Conservation (phyloP, 306 rosid genomes). For the Phaseolus lunatus region DNA sequence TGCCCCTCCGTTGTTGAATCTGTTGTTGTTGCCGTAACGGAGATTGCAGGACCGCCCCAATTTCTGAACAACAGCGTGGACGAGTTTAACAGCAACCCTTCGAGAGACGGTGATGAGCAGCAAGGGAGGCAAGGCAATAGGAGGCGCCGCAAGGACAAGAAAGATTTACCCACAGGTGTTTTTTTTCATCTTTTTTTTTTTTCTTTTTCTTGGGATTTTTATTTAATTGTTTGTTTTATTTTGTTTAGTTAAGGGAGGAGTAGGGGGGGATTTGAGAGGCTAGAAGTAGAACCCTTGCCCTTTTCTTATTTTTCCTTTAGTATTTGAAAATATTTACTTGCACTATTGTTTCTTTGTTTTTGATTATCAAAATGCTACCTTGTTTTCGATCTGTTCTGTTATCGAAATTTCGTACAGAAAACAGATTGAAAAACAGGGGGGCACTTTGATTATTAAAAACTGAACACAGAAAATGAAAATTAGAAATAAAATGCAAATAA, state of each 20-base stretch:
- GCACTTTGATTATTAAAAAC: no score
- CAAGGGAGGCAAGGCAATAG: constrained; percentile 59
- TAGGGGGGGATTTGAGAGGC: background rate
- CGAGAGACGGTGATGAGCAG: constrained; percentile 59
- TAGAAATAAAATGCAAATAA: no score
- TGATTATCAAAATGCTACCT: background rate
- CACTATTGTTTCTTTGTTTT: background rate
- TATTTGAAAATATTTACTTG: background rate
- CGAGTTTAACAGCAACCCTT: constrained; percentile 48
- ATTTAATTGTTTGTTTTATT: background rate
- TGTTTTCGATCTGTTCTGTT: background rate
- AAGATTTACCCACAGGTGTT: constrained; percentile 78
- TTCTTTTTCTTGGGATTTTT: background rate
- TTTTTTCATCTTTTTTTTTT: background rate
- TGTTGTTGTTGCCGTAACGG: constrained; percentile 25
- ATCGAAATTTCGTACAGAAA: background rate
- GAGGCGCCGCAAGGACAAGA: constrained; percentile 72
- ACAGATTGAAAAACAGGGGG: background rate
- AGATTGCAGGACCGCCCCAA: constrained; percentile 90
- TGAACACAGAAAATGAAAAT: no score
- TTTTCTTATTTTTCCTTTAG: background rate
- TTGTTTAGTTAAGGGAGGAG: background rate
- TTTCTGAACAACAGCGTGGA: constrained; percentile 83
- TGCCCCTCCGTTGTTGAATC: constrained; percentile 15
- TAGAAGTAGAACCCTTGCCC: background rate